These are phyloP conservation scores for Sugiyamaella marilandica DNA, from an alignment of 805 yeast species.

Conservation along the genomic window DNA sequence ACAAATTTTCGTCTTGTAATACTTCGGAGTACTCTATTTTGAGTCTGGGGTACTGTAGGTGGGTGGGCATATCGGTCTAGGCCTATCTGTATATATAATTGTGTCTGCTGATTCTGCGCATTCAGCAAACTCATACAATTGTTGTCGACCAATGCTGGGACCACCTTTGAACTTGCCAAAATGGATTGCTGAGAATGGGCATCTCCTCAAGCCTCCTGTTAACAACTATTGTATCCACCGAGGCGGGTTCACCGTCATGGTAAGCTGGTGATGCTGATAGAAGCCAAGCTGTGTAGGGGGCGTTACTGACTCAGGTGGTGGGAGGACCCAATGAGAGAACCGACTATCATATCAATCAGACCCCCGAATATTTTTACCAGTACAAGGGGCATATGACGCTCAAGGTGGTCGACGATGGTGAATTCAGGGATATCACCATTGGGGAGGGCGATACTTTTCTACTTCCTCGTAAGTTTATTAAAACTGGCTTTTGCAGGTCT, in stretches of 20 bases:
- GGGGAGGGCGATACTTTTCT: slow-evolving; percentile 85
- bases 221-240: slow-evolving; percentile 85
- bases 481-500: too few relatives aligned
- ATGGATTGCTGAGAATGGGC: slow-evolving; percentile 76
- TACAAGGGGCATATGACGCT: slow-evolving; percentile 81
- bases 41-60: too few relatives aligned
- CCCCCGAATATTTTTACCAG: slow-evolving; percentile 91
- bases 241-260: slow-evolving; percentile 91
- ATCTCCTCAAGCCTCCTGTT: slow-evolving; percentile 84
- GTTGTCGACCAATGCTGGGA: slow-evolving; percentile 42
- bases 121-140: background rate
- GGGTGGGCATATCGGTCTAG: too few relatives aligned
- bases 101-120: too few relatives aligned
- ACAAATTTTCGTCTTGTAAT: too few relatives aligned
- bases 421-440: slow-evolving; percentile 68
- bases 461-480: slow-evolving; percentile 46
- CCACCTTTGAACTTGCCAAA: slow-evolving; percentile 69
- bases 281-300: background rate
- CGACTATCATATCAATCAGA: slow-evolving; percentile 88
- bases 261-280: slow-evolving; percentile 16
- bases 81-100: too few relatives aligned
- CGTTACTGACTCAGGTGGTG: slow-evolving; percentile 44
- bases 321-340: slow-evolving; percentile 96
- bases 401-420: slow-evolving; percentile 74
- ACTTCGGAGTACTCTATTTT: too few relatives aligned